Conservation (phyloP, 257 asterid genomes). For the Plantago major region DNA sequence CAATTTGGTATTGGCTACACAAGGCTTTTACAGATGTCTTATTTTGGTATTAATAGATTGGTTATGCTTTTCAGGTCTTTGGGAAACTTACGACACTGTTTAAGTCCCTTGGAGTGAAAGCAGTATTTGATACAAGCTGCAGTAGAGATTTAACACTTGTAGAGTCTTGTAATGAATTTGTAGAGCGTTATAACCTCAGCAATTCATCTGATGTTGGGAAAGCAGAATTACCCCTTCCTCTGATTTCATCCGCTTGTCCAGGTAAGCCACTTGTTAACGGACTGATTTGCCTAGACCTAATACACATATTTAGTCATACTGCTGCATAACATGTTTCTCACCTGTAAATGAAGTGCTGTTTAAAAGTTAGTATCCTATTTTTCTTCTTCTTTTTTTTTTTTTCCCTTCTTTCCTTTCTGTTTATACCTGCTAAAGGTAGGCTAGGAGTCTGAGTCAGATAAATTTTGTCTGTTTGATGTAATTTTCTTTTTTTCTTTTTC, state of each 20-base stretch:
- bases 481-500: not conserved
- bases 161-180: conserved; percentile 87
- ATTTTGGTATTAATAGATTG: conserved; percentile 1
- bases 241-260: conserved; percentile 97
- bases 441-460: not conserved
- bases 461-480: conserved; percentile 5
- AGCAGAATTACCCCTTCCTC: conserved; percentile 48
- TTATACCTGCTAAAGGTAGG: not conserved
- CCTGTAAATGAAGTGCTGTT: not conserved
- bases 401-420: no score
- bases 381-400: not conserved
- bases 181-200: conserved; percentile 57
- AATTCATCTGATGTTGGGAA: conserved; percentile 38
- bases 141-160: conserved; percentile 82
- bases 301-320: not conserved
- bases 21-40: conserved; percentile 10
- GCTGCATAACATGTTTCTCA: not conserved
- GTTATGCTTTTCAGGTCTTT: conserved; percentile 47
- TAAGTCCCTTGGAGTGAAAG: conserved; percentile 83
- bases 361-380: not conserved
- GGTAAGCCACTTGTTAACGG: conserved; percentile 37
- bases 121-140: conserved; percentile 90
- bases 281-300: not conserved
- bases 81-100: conserved; percentile 78
- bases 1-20: conserved; percentile 12